Conservation (phyloP, 306 rosid genomes). For the Malus fusca region DNA sequence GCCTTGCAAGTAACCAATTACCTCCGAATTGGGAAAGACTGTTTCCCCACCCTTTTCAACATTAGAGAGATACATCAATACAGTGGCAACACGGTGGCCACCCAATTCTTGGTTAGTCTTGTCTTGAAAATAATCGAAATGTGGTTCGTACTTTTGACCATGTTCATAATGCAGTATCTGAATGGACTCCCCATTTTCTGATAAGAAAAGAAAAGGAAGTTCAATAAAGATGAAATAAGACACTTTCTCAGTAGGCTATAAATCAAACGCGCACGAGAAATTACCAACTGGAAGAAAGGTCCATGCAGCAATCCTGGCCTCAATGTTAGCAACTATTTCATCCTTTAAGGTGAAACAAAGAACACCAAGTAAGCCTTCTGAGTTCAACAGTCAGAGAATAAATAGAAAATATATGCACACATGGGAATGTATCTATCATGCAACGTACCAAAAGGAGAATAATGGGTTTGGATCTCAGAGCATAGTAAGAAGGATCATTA, state of each 20-base stretch:
- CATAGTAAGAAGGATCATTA: background rate
- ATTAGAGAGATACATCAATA: slow-evolving; percentile 85
- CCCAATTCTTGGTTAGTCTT: slow-evolving; percentile 64
- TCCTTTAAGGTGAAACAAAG: slow-evolving; percentile 50
- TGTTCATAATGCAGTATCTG: slow-evolving; percentile 79
- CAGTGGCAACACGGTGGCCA: slow-evolving; percentile 90
- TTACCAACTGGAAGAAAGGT: slow-evolving; percentile 84
- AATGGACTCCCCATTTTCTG: slow-evolving; percentile 89
- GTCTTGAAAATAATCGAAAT: slow-evolving; percentile 82
- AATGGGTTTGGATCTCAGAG: background rate
- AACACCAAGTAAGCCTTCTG: slow-evolving; percentile 14
- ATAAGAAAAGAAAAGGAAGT: background rate
- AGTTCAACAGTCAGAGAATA: slow-evolving; percentile 12
- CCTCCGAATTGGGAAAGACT: slow-evolving; percentile 70
- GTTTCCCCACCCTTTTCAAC: slow-evolving; percentile 95
- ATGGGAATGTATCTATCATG: background rate
- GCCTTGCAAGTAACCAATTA: slow-evolving; percentile 20
- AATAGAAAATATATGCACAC: background rate
- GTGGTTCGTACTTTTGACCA: slow-evolving; percentile 91
- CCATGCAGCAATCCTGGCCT: slow-evolving; percentile 79
- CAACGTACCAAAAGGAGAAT: background rate
- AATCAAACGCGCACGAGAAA: background rate
- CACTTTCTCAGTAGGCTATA: background rate
- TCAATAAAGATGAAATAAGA: background rate
- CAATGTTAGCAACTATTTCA: slow-evolving; percentile 54